Percentiles rank a stretch among this genome's conserved stretches.
Conservation (phyloP, 305 asterid genomes). For the Nicotiana rustica region DNA sequence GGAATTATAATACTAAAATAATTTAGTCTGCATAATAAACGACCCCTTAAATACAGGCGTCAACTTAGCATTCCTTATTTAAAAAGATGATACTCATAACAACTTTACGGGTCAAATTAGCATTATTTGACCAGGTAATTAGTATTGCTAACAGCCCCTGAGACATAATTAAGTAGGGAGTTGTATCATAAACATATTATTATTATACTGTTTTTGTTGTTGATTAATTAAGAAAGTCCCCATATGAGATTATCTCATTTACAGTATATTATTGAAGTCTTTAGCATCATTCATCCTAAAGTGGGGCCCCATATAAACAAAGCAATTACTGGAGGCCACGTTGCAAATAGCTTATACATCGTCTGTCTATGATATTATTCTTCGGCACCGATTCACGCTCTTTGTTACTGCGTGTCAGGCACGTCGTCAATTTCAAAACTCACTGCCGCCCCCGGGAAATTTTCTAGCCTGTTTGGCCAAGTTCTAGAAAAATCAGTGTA, state of each 20-base stretch:
- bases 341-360: neutral
- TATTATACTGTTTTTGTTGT: conserved; percentile 15
- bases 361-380: neutral
- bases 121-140: conserved; percentile 3
- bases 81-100: neutral
- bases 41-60: no score
- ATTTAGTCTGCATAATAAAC: no score
- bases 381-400: neutral
- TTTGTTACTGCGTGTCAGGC: neutral
- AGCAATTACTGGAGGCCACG: conserved; percentile 19
- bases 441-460: neutral
- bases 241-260: neutral
- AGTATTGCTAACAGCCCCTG: neutral
- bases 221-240: conserved; percentile 23
- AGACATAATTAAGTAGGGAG: neutral
- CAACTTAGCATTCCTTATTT: no score
- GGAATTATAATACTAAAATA: no score
- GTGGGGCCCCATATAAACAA: neutral
- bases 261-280: neutral
- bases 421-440: neutral
- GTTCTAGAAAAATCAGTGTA: no score
- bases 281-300: neutral
- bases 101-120: neutral
- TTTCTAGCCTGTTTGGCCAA: no score
- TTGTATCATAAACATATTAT: neutral